Conservation (phyloP, 306 rosid genomes). For the Quercus alba region DNA sequence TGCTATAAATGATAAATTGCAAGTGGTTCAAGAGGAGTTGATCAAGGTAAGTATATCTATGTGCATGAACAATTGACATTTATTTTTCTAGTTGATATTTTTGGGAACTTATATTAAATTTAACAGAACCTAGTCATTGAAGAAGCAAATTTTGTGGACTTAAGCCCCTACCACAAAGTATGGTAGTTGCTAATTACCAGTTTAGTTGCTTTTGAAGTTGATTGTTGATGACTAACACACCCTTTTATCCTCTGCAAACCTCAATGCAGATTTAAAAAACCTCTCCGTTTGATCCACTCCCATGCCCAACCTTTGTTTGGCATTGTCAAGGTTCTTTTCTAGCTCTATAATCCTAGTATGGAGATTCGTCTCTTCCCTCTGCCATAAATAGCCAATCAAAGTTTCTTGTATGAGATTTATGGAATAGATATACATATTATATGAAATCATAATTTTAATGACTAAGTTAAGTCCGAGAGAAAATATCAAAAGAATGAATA, state of each 20-base stretch:
- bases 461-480: too few species aligned
- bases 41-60: slow-evolving; percentile 31
- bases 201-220: too few species aligned
- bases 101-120: too few species aligned
- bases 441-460: too few species aligned
- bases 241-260: slow-evolving; percentile 58
- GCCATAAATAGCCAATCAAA: slow-evolving; percentile 4
- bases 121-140: too few species aligned
- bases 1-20: slow-evolving; percentile 64
- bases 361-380: slow-evolving; percentile 58
- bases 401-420: too few species aligned
- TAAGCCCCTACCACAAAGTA: too few species aligned
- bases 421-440: too few species aligned
- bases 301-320: slow-evolving; percentile 64
- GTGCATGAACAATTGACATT: too few species aligned
- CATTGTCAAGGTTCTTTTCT: slow-evolving; percentile 57
- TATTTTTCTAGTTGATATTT: too few species aligned
- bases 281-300: slow-evolving; percentile 35
- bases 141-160: too few species aligned
- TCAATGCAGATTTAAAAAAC: slow-evolving; percentile 52
- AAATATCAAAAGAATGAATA: background rate
- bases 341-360: slow-evolving; percentile 49
- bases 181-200: too few species aligned
- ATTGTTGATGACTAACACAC: slow-evolving; percentile 13
- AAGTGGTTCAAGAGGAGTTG: slow-evolving; percentile 70